These are phyloP conservation scores for Strobilomyces confusus DNA, from an alignment of 768 basidiomycete species.

Conservation along the genomic window DNA sequence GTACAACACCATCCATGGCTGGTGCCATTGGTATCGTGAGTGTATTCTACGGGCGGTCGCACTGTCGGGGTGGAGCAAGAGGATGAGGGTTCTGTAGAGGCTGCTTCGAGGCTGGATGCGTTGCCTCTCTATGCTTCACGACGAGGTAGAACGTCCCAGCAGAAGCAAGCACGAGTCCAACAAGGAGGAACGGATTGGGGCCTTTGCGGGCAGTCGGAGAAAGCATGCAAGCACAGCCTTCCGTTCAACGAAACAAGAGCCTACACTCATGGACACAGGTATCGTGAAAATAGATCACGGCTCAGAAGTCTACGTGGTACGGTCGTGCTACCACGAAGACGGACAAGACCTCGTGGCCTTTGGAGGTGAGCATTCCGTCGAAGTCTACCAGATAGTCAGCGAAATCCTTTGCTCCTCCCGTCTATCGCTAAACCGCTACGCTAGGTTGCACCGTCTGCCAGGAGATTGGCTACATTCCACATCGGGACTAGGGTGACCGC, in stretches of 20 bases:
- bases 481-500: constrained; percentile 68
- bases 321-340: constrained; percentile 61
- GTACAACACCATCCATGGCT: not conserved
- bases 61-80: constrained; percentile 57
- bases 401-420: constrained; percentile 2
- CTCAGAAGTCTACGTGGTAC: constrained; percentile 57
- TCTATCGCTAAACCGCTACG: constrained; percentile 9
- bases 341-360: constrained; percentile 66
- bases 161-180: constrained; percentile 52
- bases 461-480: constrained; percentile 65
- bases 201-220: constrained; percentile 25
- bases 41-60: constrained; percentile 19
- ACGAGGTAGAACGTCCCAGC: constrained; percentile 56
- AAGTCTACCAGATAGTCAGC: constrained; percentile 63
- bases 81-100: constrained; percentile 63
- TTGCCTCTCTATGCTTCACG: constrained; percentile 52
- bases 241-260: not conserved
- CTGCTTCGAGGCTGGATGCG: constrained; percentile 56
- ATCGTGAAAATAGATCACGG: constrained; percentile 56
- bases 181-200: constrained; percentile 63
- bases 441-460: constrained; percentile 42
- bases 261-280: constrained; percentile 38
- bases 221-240: constrained; percentile 16
- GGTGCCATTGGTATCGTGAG: constrained; percentile 17
- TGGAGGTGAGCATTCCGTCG: constrained; percentile 68